phyloP scores from a whole-genome alignment of 2,329 filamentous ascomycete genomes.

The Exophiala oligosperma region DNA sequence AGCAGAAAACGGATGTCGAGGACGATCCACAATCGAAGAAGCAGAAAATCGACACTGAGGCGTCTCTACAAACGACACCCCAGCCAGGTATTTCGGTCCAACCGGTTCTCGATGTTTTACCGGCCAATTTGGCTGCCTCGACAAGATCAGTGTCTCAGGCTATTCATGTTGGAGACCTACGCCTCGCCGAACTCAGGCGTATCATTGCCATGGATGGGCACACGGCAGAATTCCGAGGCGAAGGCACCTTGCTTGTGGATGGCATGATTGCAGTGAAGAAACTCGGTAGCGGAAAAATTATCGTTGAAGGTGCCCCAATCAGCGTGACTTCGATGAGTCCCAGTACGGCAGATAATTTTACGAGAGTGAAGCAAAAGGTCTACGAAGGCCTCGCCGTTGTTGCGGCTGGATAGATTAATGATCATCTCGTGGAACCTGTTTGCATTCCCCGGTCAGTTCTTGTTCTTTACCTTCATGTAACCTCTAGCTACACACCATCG shows the following conservation, averaged over 20 bases:
- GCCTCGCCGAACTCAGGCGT: conserved; percentile 82
- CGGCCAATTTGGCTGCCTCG: conserved; percentile 65
- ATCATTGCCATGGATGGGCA: conserved; percentile 81
- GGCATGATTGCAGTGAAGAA: conserved; percentile 86
- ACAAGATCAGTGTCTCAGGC: conserved; percentile 78
- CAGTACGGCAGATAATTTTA: conserved; percentile 68
- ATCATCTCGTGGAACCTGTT: neutral
- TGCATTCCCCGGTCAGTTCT: neutral
- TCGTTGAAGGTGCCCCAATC: conserved; percentile 75
- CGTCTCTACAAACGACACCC: conserved; percentile 30
- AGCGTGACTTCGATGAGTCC: conserved; percentile 45
- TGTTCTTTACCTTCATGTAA: too few species aligned
- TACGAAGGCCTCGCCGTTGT: conserved; percentile 94
- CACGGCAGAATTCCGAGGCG: conserved; percentile 86
- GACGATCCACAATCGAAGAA: conserved; percentile 48
- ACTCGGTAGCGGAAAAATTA: conserved; percentile 80
- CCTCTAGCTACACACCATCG: neutral
- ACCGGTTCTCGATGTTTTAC: conserved; percentile 61
- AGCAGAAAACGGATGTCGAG: conserved; percentile 46
- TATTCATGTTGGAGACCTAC: conserved; percentile 89
- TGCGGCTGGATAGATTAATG: conserved; percentile 60
- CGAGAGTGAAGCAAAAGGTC: conserved; percentile 84
- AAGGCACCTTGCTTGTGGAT: conserved; percentile 88
- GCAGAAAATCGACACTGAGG: conserved; percentile 51
- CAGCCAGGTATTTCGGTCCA: conserved; percentile 11